Percentiles rank a stretch among this genome's conserved stretches.
These are phyloP conservation scores for Candida buenavistaensis DNA, from an alignment of 1,139 yeast species.

Conservation along the genomic window DNA sequence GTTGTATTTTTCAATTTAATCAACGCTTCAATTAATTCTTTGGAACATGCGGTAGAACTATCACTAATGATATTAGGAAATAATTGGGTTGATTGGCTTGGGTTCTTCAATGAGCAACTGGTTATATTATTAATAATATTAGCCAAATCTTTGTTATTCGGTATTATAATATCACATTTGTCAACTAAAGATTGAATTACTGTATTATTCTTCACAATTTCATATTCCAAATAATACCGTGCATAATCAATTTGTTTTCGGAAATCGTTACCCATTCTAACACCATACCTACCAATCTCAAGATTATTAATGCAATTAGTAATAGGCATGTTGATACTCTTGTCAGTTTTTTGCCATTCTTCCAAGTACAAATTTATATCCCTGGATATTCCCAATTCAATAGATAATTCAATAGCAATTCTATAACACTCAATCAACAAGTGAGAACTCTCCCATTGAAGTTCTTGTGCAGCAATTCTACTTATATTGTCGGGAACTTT, in stretches of 20 bases:
- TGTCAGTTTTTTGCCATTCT: slow-evolving; percentile 45
- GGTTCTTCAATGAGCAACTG: slow-evolving; percentile 1
- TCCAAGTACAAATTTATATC: slow-evolving; percentile 51
- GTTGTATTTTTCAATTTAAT: slow-evolving; percentile 20
- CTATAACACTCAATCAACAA: slow-evolving; percentile 36
- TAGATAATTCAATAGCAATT: slow-evolving; percentile 33
- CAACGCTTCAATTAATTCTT: slow-evolving; percentile 17
- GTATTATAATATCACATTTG: no score
- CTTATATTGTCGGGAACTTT: slow-evolving; percentile 26
- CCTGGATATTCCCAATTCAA: slow-evolving; percentile 52
- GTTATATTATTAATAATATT: no score
- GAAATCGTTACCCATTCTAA: slow-evolving; percentile 14
- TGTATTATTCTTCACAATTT: slow-evolving; percentile 7
- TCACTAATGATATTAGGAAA: slow-evolving; percentile 17
- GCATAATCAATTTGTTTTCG: slow-evolving; percentile 4
- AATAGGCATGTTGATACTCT: slow-evolving; percentile 22
- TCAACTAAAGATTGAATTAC: slow-evolving; percentile 6
- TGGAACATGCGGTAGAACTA: slow-evolving; percentile 6
- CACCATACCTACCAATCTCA: slow-evolving; percentile 18
- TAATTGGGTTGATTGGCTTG: slow-evolving; percentile 14
- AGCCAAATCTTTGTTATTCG: no score
- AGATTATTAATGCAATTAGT: slow-evolving; percentile 26
- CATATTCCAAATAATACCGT: background rate
- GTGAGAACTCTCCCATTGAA: slow-evolving; percentile 37
- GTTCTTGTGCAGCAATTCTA: slow-evolving; percentile 19